Percentiles rank a stretch among this genome's conserved stretches.
Evolutionary conservation across 805 yeast species (phyloP).

Genomic region (Dipodascus albidus): DNA sequence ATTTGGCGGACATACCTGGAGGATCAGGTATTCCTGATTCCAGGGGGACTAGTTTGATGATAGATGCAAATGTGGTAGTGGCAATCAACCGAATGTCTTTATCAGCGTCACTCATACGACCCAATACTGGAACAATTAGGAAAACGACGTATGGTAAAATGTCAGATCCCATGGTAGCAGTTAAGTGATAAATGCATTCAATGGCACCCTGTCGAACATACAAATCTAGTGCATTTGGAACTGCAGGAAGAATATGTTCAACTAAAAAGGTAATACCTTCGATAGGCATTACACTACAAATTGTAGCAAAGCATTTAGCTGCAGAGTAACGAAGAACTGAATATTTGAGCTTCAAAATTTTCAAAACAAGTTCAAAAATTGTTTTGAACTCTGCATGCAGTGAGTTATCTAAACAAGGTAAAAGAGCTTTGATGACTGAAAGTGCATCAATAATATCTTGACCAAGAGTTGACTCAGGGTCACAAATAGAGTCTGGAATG

Average conservation of each 20-base stretch:
- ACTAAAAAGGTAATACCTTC: constrained; percentile 69
- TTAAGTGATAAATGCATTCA: constrained; percentile 79
- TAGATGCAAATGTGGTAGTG: constrained; percentile 92
- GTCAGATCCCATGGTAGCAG: constrained; percentile 74
- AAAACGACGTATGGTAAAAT: constrained; percentile 92
- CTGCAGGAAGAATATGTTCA: constrained; percentile 64
- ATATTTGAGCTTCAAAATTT: constrained; percentile 51
- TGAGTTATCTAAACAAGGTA: constrained; percentile 43
- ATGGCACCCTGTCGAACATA: constrained; percentile 85
- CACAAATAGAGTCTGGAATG: constrained; percentile 21
- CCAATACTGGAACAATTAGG: constrained; percentile 89
- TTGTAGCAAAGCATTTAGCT: constrained; percentile 76
- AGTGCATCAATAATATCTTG: constrained; percentile 78
- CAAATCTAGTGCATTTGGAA: constrained; percentile 61
- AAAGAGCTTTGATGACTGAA: constrained; percentile 66
- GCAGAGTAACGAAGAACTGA: constrained; percentile 85
- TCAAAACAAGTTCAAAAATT: constrained; percentile 40
- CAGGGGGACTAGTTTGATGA: constrained; percentile 87
- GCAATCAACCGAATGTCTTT: constrained; percentile 80
- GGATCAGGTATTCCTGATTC: constrained; percentile 98
- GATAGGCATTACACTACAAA: constrained; percentile 59
- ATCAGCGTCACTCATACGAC: constrained; percentile 95
- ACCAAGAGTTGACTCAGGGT: constrained; percentile 37
- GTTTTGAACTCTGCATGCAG: constrained; percentile 39
- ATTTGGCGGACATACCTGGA: constrained; percentile 71